Evolutionary conservation across 306 rosid genomes (phyloP).

Genomic region (Betula pendula): DNA sequence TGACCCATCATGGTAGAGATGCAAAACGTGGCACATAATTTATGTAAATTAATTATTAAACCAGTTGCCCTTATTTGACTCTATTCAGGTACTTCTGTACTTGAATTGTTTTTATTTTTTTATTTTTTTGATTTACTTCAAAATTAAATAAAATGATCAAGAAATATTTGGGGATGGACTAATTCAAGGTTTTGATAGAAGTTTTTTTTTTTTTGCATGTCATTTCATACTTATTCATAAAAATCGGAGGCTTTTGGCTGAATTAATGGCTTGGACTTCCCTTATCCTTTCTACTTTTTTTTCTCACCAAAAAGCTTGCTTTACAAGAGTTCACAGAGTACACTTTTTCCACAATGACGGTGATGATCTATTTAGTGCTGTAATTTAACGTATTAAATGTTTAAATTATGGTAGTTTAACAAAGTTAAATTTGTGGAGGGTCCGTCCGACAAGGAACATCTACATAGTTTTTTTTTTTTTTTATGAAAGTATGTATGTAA

Average conservation of each 20-base stretch:
- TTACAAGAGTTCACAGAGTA: conserved; percentile 2
- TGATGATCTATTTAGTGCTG: too few relatives aligned
- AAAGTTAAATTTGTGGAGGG: too few relatives aligned
- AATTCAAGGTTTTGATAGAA: not conserved
- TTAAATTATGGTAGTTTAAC: too few relatives aligned
- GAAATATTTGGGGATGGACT: not conserved
- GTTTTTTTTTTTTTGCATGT: not conserved
- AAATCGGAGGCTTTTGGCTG: not conserved
- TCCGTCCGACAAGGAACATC: too few relatives aligned
- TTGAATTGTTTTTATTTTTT: not conserved
- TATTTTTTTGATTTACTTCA: not conserved
- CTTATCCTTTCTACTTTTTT: not conserved
- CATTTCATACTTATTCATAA: not conserved
- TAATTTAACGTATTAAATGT: too few relatives aligned
- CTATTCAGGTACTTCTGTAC: not conserved
- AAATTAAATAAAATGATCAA: not conserved
- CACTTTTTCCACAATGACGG: not conserved
- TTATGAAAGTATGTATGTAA: too few relatives aligned
- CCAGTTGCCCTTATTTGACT: not conserved
- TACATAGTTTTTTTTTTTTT: not conserved
- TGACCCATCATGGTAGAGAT: not conserved
- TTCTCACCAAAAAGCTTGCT: not conserved
- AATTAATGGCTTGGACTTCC: not conserved
- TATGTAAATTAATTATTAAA: not conserved
- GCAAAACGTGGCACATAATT: not conserved